These are phyloP conservation scores for Phytophthora capsici DNA, from an alignment of 352 stramenopile genomes.

Conservation along the genomic window DNA sequence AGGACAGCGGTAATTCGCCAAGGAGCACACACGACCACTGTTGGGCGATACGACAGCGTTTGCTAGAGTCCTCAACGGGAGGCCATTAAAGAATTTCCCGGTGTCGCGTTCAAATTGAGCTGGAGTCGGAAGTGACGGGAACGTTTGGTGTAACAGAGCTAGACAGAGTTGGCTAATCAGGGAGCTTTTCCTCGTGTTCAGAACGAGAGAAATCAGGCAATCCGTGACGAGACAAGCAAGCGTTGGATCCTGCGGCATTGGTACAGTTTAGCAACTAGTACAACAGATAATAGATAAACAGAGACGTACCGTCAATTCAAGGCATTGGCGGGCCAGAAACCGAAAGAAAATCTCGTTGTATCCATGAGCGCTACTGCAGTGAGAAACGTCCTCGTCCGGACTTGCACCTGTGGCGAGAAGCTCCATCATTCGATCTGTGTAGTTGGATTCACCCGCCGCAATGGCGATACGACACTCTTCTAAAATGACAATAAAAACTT, in stretches of 20 bases:
- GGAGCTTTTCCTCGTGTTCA: constrained; percentile 48
- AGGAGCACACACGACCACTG: constrained; percentile 41
- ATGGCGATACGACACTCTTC: constrained; percentile 38
- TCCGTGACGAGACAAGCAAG: constrained; percentile 54
- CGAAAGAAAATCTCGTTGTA: constrained; percentile 52
- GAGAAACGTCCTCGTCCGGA: constrained; percentile 22
- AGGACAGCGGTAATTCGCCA: constrained; percentile 53
- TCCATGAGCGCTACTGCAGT: constrained; percentile 6
- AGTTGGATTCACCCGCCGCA: constrained; percentile 31
- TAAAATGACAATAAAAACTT: constrained; percentile 42
- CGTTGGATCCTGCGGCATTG: constrained; percentile 46
- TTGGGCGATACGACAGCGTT: constrained; percentile 42
- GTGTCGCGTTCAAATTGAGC: constrained; percentile 22
- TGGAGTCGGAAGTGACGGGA: constrained; percentile 28
- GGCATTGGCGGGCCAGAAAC: constrained; percentile 51
- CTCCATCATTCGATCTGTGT: constrained; percentile 37
- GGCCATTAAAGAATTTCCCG: constrained; percentile 24
- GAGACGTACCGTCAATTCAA: constrained; percentile 52
- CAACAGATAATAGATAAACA: not conserved
- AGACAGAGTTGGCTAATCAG: constrained; percentile 62
- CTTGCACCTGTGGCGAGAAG: constrained; percentile 42
- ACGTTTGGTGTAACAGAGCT: constrained; percentile 66
- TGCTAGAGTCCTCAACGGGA: constrained; percentile 41
- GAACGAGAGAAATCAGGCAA: constrained; percentile 44
- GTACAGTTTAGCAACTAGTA: not conserved